Conservation (phyloP, 441 rosid species). For the Populus hybrid region DNA sequence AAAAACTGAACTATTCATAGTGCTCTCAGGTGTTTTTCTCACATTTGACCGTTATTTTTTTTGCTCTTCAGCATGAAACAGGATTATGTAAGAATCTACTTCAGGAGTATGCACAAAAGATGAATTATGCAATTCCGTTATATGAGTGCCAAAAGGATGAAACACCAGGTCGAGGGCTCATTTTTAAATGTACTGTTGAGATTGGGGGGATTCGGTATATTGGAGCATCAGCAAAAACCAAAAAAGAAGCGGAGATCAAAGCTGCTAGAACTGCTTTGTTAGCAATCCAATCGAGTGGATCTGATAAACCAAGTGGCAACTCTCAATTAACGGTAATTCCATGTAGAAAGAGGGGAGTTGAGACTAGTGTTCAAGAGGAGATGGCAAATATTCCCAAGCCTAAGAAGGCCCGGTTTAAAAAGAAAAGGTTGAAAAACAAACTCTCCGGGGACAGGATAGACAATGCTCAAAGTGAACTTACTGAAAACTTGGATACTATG, state of each 20-base stretch:
- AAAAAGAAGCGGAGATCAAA: slow-evolving; percentile 86
- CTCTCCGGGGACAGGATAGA: background rate
- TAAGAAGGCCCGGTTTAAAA: slow-evolving; percentile 58
- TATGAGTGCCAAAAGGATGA: slow-evolving; percentile 59
- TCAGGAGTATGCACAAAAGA: slow-evolving; percentile 97
- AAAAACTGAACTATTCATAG: background rate
- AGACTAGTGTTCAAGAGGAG: slow-evolving; percentile 35
- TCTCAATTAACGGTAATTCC: slow-evolving; percentile 70
- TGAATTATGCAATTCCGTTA: slow-evolving; percentile 81
- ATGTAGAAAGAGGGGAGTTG: slow-evolving; percentile 51
- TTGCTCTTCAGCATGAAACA: slow-evolving; percentile 58
- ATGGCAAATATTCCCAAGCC: slow-evolving; percentile 41
- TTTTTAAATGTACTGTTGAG: slow-evolving; percentile 64
- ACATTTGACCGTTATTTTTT: slow-evolving; percentile 2
- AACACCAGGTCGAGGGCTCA: slow-evolving; percentile 28
- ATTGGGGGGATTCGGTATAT: slow-evolving; percentile 82
- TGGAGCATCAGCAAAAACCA: slow-evolving; percentile 72
- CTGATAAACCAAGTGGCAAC: slow-evolving; percentile 28
- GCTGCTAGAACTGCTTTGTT: slow-evolving; percentile 84
- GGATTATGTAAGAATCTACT: slow-evolving; percentile 89
- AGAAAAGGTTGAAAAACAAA: slow-evolving; percentile 41
- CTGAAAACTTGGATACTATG: background rate
- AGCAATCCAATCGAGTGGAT: slow-evolving; percentile 49
- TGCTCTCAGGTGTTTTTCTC: background rate
- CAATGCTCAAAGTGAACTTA: slow-evolving; percentile 15